Percentiles rank a stretch among this genome's conserved stretches.
phyloP scores from a whole-genome alignment of 306 rosid species.

The Trichosanthes truncata region DNA sequence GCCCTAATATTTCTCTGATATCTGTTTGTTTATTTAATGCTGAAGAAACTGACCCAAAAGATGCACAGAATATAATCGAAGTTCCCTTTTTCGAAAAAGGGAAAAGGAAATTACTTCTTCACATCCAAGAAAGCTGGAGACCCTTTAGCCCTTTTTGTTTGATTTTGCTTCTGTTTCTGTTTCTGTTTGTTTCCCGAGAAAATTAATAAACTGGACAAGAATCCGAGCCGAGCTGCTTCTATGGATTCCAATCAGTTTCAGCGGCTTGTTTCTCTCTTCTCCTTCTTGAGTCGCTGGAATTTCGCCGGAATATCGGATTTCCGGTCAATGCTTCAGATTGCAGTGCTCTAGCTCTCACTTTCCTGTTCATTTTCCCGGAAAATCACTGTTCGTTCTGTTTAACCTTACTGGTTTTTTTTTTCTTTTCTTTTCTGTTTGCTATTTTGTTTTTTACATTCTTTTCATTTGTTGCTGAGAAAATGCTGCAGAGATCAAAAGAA shows the following conservation, averaged over 20 bases:
- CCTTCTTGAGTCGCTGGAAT: constrained; percentile 19
- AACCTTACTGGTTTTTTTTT: not conserved
- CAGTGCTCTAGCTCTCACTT: constrained; percentile 22
- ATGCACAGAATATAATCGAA: not conserved
- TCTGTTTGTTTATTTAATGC: not conserved
- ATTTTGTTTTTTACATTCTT: not conserved
- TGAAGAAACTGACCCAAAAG: not conserved
- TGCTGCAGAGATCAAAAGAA: too few species aligned
- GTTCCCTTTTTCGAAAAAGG: not conserved
- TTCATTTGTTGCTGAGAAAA: constrained; percentile 8
- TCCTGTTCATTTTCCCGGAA: not conserved
- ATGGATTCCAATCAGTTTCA: constrained; percentile 29
- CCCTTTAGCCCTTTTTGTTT: not conserved
- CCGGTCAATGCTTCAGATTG: constrained; percentile 20
- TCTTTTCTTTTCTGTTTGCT: not conserved
- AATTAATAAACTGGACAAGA: not conserved
- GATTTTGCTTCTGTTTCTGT: not conserved
- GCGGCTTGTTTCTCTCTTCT: constrained; percentile 22
- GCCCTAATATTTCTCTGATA: not conserved
- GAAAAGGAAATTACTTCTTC: not conserved
- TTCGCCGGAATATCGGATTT: constrained; percentile 3
- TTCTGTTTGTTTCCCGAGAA: constrained; percentile 2
- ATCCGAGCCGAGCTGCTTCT: not conserved
- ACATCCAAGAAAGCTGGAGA: not conserved
- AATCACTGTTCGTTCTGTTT: constrained; percentile 30